These are phyloP conservation scores for Penicillium sp. DNA, from an alignment of 2,329 filamentous ascomycete genomes.

Conservation along the genomic window DNA sequence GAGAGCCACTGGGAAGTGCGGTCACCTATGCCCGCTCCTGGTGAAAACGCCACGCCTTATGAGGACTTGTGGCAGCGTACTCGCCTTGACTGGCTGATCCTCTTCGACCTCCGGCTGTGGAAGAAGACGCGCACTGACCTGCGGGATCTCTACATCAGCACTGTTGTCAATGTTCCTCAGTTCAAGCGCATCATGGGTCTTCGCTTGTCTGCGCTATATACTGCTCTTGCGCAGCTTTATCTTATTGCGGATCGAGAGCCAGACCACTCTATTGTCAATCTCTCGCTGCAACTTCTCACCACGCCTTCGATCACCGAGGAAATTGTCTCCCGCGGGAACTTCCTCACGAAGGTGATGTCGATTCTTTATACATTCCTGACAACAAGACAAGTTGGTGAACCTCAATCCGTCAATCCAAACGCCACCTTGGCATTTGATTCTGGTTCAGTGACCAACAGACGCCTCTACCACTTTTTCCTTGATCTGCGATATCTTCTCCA, in stretches of 20 bases:
- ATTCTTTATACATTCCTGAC: slow-evolving; percentile 97
- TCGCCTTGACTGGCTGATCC: slow-evolving; percentile 84
- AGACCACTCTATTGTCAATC: slow-evolving; percentile 96
- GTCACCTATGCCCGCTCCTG: slow-evolving; percentile 62
- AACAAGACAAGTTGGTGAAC: slow-evolving; percentile 89
- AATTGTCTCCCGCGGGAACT: slow-evolving; percentile 90
- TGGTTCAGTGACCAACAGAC: slow-evolving; percentile 86
- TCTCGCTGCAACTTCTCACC: slow-evolving; percentile 93
- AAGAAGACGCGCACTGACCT: slow-evolving; percentile 89
- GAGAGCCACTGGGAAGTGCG: slow-evolving; percentile 82
- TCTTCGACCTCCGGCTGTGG: slow-evolving; percentile 95
- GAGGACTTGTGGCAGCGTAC: slow-evolving; percentile 88
- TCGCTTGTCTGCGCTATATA: slow-evolving; percentile 92
- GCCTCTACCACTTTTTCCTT: slow-evolving; percentile 96
- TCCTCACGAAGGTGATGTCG: slow-evolving; percentile 88
- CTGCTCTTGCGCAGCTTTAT: slow-evolving; percentile 86
- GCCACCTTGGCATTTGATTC: slow-evolving; percentile 89
- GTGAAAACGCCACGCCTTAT: slow-evolving; percentile 60
- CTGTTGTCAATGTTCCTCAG: slow-evolving; percentile 87
- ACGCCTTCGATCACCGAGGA: slow-evolving; percentile 95
- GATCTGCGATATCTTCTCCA: slow-evolving; percentile 88
- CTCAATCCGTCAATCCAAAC: slow-evolving; percentile 77
- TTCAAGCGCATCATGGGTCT: slow-evolving; percentile 93
- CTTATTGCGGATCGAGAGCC: slow-evolving; percentile 93
- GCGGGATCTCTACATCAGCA: slow-evolving; percentile 90